phyloP scores from a whole-genome alignment of 2,329 filamentous ascomycete genomes.

The Pseudocercospora pini-densiflorae region DNA sequence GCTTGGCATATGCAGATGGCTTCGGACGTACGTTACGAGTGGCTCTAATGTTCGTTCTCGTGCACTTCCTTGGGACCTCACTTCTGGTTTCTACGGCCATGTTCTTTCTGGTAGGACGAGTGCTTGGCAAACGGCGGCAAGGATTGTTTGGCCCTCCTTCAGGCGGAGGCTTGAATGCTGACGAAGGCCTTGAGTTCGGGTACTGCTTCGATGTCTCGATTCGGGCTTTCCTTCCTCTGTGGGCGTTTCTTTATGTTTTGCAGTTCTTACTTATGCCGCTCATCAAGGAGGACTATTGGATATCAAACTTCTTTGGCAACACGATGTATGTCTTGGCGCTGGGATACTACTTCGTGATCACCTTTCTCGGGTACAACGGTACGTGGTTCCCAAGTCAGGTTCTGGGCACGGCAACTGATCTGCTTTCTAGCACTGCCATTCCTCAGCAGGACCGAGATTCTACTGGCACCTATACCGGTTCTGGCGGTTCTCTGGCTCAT shows the following conservation, averaged over 20 bases:
- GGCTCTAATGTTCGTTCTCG: constrained; percentile 54
- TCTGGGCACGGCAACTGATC: constrained; percentile 18
- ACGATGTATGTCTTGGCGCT: constrained; percentile 68
- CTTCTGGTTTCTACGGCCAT: constrained; percentile 62
- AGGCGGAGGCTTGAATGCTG: constrained; percentile 31
- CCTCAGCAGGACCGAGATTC: constrained; percentile 68
- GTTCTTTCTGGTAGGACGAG: constrained; percentile 66
- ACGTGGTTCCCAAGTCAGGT: constrained; percentile 18
- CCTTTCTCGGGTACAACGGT: constrained; percentile 70
- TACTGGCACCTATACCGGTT: constrained; percentile 65
- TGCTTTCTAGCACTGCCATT: constrained; percentile 61
- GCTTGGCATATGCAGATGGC: constrained; percentile 57
- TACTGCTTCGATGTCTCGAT: constrained; percentile 74
- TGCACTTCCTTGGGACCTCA: constrained; percentile 66
- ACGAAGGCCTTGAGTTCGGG: constrained; percentile 68
- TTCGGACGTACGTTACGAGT: constrained; percentile 50
- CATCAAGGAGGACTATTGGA: constrained; percentile 58
- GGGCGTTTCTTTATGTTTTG: constrained; percentile 68
- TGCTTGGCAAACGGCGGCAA: constrained; percentile 61
- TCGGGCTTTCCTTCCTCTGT: constrained; percentile 69
- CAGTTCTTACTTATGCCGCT: constrained; percentile 71
- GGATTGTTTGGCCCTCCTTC: constrained; percentile 62
- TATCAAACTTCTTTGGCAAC: constrained; percentile 66
- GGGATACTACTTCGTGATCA: constrained; percentile 70
- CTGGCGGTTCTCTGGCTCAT: constrained; percentile 63